Evolutionary conservation across 1,284 basidiomycete species (phyloP), one percentile per base, ranked within the genome.

Genomic region (Ustilago bromivora): DNA sequence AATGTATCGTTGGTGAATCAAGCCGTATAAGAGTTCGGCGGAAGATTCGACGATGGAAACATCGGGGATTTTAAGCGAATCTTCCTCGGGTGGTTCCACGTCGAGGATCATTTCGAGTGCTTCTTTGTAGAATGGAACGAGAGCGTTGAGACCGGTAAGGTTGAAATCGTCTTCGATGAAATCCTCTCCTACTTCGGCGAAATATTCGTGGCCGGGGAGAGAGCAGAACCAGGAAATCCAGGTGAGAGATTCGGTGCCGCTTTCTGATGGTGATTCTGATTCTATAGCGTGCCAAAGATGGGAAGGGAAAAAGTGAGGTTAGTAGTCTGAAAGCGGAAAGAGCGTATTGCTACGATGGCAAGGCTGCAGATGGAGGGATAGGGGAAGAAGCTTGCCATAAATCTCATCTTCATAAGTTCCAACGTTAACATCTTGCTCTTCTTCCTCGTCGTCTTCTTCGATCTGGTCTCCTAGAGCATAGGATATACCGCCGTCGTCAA

Each of bases 101-200:
- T 99, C 97, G 70, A 99, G 88, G n/a, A 99, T 95, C 97, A 99
- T 99, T 88, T 99, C 97, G 91, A 99, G 92, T 34, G 97, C 97
- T 87, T 99, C 97, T 87, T 98, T 96, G 94, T 97, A 99, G 86
- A 99, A 99, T 10, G 97, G 89, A 1, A 99, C 96, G 90, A 98
- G 92, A 19, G 91, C 90, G 86, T 95, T 96, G 78, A 99, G 88
- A 2, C 97, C 97, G 0, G 97, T 99, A 61, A 99, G 89, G 88
- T 99, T 99, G 88, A 99, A 99, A 87, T 99, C 97, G 88, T 99
- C 97, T 87, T 99, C 97, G 87, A 99, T 99, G 87, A 98, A 99
- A 85, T 99, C 96, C 85, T 99, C 96, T 62, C 93, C 92, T 23
- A 98, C 95, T 59, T 87, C 85, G 28, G 84, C 85, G 87, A 98